Base-by-base conservation (phyloP, 148 eudicot genomes). In the Nyssa sinensis region DNA sequence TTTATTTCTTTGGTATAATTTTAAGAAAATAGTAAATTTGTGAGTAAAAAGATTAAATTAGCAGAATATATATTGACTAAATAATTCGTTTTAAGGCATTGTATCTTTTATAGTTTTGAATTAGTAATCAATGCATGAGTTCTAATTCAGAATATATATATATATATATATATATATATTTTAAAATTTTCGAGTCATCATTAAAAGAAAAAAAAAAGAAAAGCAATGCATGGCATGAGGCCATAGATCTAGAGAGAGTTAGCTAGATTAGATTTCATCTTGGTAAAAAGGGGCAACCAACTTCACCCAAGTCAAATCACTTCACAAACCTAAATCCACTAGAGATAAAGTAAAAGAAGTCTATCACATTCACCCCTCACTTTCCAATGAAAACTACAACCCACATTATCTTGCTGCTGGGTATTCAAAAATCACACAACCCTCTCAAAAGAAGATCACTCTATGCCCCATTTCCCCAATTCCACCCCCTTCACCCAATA, bases 341-440 rank as follows among this genome's bases (percentile, higher is more conserved):
- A 16, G 23, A 58, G 67, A 61, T 75, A 80, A 71, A 75, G 73
- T 57, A 64, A 64, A 70, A 41, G 19, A 0, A 30, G 9, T 59
- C 27, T 33, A 34, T 61, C 75, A 44, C 41, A 72, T 37, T 3
- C n/a, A n/a, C 9, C 4, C 77, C 71, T 74, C 74, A 83, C 75
- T 51, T 62, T 67, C 72, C 73, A 33, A 67, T 49, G 81, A 78
- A 74, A 85, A 60, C 72, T 71, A 75, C 86, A 78, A 70, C 79
- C 80, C 89, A 87, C 86, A 82, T 84, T 86, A 89, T 84, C 69
- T 82, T 85, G 83, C 82, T 84, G 78, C 77, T 78, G 76, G 69
- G 75, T 80, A 72, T 80, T 82, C 75, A 75, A 78, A 74, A 67
- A 49, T 75, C 74, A 69, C 67, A 47, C 47, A 58, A 66, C 68